Evolutionary conservation across 352 stramenopile genomes (phyloP).

Genomic region (Phytophthora pinifolia): DNA sequence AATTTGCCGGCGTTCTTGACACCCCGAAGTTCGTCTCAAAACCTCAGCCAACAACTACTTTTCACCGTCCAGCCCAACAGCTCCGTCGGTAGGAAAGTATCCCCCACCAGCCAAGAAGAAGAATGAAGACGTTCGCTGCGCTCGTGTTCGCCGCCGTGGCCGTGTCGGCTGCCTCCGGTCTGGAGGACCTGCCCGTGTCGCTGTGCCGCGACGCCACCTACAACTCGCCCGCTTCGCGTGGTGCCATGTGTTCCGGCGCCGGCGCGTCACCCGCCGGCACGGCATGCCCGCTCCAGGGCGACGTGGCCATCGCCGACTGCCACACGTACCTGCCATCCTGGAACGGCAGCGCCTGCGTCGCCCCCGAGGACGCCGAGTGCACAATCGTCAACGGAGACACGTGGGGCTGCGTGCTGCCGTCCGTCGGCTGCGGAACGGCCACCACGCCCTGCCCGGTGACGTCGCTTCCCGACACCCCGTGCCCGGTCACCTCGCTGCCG

Average conservation of each 20-base stretch:
- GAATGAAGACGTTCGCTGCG: slow-evolving; percentile 40
- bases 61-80: slow-evolving; percentile 16
- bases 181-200: slow-evolving; percentile 38
- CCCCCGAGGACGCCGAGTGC: slow-evolving; percentile 43
- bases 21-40: slow-evolving; percentile 7
- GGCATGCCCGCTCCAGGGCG: slow-evolving; percentile 32
- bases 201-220: slow-evolving; percentile 49
- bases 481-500: too few relatives aligned
- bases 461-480: too few relatives aligned
- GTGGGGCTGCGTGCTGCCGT: too few relatives aligned
- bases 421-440: too few relatives aligned
- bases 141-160: slow-evolving; percentile 35
- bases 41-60: slow-evolving; percentile 18
- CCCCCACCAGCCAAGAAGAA: slow-evolving; percentile 16
- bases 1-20: slow-evolving; percentile 40
- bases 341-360: slow-evolving; percentile 37
- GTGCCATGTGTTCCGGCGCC: slow-evolving; percentile 32
- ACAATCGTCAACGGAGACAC: too few relatives aligned
- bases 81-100: too few relatives aligned
- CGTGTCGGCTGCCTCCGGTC: slow-evolving; percentile 23
- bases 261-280: slow-evolving; percentile 27
- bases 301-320: slow-evolving; percentile 35
- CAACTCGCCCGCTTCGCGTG: slow-evolving; percentile 28
- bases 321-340: slow-evolving; percentile 47
- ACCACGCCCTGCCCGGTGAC: too few relatives aligned